A percentile compares a stretch with the other conserved stretches of the same genome.
Evolutionary conservation across 2,329 filamentous ascomycete species (phyloP).

Genomic region (Seiridium cupressi): DNA sequence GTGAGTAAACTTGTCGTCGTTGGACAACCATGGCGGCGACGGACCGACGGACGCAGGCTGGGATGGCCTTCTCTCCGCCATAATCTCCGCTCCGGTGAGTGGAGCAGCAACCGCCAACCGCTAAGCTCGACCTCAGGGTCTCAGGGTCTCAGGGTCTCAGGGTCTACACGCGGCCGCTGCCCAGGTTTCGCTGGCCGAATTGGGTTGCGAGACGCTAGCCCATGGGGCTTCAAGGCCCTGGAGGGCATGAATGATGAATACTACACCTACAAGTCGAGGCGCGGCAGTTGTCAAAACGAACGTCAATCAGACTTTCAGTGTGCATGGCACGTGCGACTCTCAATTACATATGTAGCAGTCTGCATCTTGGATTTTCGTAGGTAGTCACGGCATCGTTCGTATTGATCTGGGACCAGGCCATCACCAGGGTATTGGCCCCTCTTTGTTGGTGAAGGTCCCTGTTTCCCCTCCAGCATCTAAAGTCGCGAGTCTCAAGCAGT

Average conservation of each 20-base stretch:
- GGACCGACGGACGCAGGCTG: not conserved
- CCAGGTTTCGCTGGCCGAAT: not conserved
- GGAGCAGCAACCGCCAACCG: not conserved
- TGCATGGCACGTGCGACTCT: no score
- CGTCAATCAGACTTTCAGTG: no score
- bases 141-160: no score
- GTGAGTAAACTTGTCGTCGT: not conserved
- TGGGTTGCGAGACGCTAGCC: not conserved
- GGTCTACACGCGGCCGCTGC: not conserved
- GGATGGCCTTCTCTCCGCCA: not conserved
- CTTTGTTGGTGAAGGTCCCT: not conserved
- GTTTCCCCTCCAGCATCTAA: not conserved
- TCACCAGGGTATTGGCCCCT: not conserved
- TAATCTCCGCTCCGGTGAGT: not conserved
- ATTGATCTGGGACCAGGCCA: not conserved
- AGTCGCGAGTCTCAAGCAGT: not conserved
- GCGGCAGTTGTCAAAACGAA: no score
- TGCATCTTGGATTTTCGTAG: not conserved
- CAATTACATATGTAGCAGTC: no score
- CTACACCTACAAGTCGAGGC: no score
- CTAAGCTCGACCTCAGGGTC: no score
- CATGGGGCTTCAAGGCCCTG: not conserved
- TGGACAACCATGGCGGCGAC: not conserved
- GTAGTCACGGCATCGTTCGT: not conserved
- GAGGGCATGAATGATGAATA: no score